These are phyloP conservation scores for Filobasidium wieringae DNA, from an alignment of 768 basidiomycete genomes.

Conservation along the genomic window DNA sequence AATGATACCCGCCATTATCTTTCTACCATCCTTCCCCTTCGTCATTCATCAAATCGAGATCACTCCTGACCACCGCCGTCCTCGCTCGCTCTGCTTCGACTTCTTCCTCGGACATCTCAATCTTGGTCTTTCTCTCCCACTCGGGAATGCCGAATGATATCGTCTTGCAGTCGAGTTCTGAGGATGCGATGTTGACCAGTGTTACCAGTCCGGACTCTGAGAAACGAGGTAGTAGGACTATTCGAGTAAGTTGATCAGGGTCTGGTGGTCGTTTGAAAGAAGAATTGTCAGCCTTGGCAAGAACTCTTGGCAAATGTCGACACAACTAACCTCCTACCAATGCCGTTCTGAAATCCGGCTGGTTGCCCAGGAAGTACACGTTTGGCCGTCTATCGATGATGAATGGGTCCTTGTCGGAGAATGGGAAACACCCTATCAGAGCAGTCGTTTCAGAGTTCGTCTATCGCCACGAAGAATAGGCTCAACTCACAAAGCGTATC, in stretches of 20 bases:
- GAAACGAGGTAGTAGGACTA: constrained; percentile 74
- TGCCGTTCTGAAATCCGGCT: constrained; percentile 66
- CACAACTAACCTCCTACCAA: constrained; percentile 45
- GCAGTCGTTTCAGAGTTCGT: neutral
- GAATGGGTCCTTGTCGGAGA: constrained; percentile 76
- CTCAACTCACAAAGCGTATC: constrained; percentile 64
- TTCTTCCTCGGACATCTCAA: constrained; percentile 20
- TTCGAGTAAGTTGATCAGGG: constrained; percentile 41
- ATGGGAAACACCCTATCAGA: constrained; percentile 78
- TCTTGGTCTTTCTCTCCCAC: constrained; percentile 39
- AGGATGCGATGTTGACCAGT: constrained; percentile 56
- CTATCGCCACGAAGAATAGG: neutral
- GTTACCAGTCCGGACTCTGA: constrained; percentile 63
- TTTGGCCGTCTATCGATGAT: constrained; percentile 73
- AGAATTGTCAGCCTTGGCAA: constrained; percentile 19
- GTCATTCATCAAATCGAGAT: constrained; percentile 15
- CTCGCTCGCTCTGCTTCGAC: constrained; percentile 9
- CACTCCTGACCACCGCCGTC: constrained; percentile 11
- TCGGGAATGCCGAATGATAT: constrained; percentile 33
- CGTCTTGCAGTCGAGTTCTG: constrained; percentile 47
- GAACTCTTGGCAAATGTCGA: neutral
- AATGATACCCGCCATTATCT: neutral
- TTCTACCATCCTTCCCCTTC: constrained; percentile 11
- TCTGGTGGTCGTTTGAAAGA: constrained; percentile 10
- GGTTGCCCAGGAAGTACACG: constrained; percentile 84